Evolutionary conservation across 2,329 filamentous ascomycete species (phyloP).

Genomic region (Myriosclerotinia curreyana): DNA sequence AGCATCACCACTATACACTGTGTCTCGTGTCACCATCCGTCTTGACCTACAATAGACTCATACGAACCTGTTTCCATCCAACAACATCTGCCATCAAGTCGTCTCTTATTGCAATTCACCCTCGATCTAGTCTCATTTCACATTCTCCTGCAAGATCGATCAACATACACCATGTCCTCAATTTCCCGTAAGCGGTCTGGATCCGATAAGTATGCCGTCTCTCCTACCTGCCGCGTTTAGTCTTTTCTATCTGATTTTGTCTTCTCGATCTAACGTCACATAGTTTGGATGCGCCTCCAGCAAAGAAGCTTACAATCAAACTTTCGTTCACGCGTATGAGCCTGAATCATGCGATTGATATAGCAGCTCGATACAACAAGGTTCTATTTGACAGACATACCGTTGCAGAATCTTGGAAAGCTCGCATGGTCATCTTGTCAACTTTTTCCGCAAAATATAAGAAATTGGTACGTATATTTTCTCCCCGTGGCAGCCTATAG

Average conservation of each 20-base stretch:
- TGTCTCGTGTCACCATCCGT: background rate
- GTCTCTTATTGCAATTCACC: background rate
- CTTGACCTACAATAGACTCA: background rate
- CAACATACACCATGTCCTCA: background rate
- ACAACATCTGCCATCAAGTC: background rate
- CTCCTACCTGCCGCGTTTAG: background rate
- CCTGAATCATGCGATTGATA: background rate
- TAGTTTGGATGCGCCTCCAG: background rate
- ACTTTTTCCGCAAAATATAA: background rate
- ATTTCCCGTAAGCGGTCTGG: background rate
- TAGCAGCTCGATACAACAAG: background rate
- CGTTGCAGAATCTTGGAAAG: background rate
- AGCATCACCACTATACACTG: background rate
- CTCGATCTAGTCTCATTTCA: background rate
- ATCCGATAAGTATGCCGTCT: background rate
- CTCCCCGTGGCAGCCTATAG: background rate
- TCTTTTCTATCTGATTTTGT: background rate
- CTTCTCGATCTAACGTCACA: background rate
- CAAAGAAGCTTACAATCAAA: background rate
- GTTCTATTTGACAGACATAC: background rate
- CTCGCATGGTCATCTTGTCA: slow-evolving; percentile 2
- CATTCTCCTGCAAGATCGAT: background rate
- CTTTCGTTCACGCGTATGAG: background rate
- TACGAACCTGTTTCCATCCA: background rate
- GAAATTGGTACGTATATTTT: background rate